Conservation (phyloP, 306 rosid species). For the Acacia crassicarpa region DNA sequence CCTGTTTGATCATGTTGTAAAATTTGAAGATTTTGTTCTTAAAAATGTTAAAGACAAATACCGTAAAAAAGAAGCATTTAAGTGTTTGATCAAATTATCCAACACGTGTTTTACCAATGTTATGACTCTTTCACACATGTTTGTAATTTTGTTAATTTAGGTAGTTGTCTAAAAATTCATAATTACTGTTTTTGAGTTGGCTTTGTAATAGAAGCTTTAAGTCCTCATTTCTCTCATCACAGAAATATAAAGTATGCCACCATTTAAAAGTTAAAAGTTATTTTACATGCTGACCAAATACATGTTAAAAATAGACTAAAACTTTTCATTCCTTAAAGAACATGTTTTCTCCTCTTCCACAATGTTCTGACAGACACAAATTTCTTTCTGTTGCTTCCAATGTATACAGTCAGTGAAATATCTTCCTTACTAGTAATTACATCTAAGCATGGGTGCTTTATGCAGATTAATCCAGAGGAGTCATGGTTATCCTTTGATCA, state of each 20-base stretch:
- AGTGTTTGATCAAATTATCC: no score
- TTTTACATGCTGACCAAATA: background rate
- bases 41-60: no score
- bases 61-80: no score
- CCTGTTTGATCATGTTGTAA: no score
- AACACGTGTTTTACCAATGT: no score
- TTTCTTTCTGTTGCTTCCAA: background rate
- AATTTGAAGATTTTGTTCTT: no score
- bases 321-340: background rate
- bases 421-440: constrained; percentile 21
- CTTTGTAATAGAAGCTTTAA: no score
- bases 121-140: no score
- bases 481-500: constrained; percentile 78
- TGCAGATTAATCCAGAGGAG: constrained; percentile 78
- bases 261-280: background rate
- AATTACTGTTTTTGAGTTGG: no score
- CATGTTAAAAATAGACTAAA: background rate
- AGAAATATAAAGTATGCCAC: background rate
- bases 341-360: background rate
- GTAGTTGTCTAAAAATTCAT: no score
- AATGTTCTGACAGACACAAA: background rate
- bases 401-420: constrained; percentile 13
- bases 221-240: no score
- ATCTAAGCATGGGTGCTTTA: constrained; percentile 26
- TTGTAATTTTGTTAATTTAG: no score